These are phyloP conservation scores for Colletotrichum tabaci DNA, from an alignment of 2,329 filamentous ascomycete species.

Conservation along the genomic window DNA sequence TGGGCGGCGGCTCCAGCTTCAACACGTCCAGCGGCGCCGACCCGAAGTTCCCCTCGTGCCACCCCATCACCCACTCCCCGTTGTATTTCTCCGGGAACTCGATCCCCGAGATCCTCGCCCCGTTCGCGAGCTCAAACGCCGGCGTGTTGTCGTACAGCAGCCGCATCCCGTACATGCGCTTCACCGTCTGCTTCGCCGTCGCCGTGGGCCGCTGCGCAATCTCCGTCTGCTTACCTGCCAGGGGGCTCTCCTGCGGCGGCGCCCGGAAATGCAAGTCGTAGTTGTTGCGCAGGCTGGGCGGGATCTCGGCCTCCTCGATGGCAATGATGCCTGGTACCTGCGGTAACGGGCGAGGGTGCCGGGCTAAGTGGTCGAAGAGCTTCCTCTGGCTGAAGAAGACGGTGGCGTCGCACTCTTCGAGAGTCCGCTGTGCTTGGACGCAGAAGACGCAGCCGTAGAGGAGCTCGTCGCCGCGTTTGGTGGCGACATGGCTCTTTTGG, in stretches of 20 bases:
- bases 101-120: constrained; percentile 65
- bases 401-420: constrained; percentile 69
- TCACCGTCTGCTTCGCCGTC: constrained; percentile 62
- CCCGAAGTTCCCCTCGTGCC: constrained; percentile 68
- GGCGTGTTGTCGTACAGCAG: constrained; percentile 61
- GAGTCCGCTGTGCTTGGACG: constrained; percentile 62
- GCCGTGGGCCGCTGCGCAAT: constrained; percentile 61
- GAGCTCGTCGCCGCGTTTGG: constrained; percentile 65
- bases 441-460: constrained; percentile 71
- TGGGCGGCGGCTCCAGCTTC: constrained; percentile 63
- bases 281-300: constrained; percentile 60
- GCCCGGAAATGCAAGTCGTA: constrained; percentile 67
- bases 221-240: constrained; percentile 58
- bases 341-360: constrained; percentile 69
- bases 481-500: constrained; percentile 68
- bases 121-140: constrained; percentile 63
- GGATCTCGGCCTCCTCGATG: constrained; percentile 60
- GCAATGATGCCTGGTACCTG: constrained; percentile 63
- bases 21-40: constrained; percentile 65
- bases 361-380: constrained; percentile 67
- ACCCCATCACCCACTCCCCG: constrained; percentile 71
- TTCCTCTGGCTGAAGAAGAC: constrained; percentile 69
- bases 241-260: constrained; percentile 58
- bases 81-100: constrained; percentile 66
- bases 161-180: constrained; percentile 63